Percentiles rank a stretch among this genome's conserved stretches.
phyloP scores from a whole-genome alignment of 2,329 filamentous ascomycete species.

The Colletotrichum gigasporum region DNA sequence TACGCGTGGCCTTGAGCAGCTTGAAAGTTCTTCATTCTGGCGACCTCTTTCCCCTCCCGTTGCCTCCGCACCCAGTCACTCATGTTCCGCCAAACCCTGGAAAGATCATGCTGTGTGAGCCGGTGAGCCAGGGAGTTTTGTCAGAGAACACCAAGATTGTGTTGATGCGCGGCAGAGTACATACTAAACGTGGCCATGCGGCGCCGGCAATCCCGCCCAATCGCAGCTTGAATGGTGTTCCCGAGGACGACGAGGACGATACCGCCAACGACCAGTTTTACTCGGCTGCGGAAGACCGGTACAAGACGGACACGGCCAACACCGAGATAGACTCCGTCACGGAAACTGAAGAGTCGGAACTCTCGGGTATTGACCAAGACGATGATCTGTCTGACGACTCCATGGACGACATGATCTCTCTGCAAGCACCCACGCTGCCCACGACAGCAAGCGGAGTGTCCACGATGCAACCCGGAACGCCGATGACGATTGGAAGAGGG shows the following conservation, averaged over 20 bases:
- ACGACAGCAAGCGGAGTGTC: conserved; percentile 84
- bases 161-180: conserved; percentile 71
- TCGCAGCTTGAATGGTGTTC: conserved; percentile 66
- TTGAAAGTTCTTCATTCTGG: conserved; percentile 84
- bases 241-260: conserved; percentile 79
- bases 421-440: conserved; percentile 81
- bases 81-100: conserved; percentile 86
- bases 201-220: conserved; percentile 56
- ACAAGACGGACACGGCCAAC: conserved; percentile 65
- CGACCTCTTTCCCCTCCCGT: conserved; percentile 79
- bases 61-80: conserved; percentile 86
- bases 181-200: conserved; percentile 62
- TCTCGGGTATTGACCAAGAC: conserved; percentile 72
- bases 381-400: conserved; percentile 88
- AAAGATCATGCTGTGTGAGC: conserved; percentile 92
- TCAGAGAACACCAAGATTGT: conserved; percentile 84
- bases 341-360: conserved; percentile 69
- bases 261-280: conserved; percentile 91
- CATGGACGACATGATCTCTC: conserved; percentile 91
- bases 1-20: conserved; percentile 78
- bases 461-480: conserved; percentile 82
- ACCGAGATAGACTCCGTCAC: conserved; percentile 68
- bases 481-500: conserved; percentile 75
- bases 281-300: conserved; percentile 86
- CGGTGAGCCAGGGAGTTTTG: conserved; percentile 87